Conservation (phyloP, 2,329 filamentous ascomycete genomes). For the Ophiocordyceps australis region DNA sequence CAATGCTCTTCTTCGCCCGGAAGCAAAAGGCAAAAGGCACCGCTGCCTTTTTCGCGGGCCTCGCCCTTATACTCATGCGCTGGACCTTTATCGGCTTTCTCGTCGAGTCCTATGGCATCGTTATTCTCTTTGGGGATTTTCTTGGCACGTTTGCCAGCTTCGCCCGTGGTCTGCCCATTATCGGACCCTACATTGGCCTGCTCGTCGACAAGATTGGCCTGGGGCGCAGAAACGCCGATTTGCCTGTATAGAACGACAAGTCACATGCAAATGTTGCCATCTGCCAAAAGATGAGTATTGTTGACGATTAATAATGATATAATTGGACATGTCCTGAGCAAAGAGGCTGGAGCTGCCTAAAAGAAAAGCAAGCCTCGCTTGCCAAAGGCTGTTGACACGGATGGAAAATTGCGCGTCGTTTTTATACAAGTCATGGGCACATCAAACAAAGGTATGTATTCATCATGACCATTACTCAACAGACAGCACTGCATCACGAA, state of each 20-base stretch:
- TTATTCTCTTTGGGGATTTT: constrained; percentile 91
- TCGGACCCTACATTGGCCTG: constrained; percentile 71
- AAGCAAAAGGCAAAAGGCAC: constrained; percentile 87
- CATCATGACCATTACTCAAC: too few species aligned
- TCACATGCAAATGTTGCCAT: too few species aligned
- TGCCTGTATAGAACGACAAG: constrained; percentile 47
- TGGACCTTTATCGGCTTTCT: constrained; percentile 88
- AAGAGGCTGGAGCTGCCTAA: too few species aligned
- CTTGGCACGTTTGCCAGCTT: constrained; percentile 83
- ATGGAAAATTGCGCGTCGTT: too few species aligned
- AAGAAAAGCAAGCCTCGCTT: too few species aligned
- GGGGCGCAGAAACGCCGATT: constrained; percentile 53
- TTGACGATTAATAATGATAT: too few species aligned
- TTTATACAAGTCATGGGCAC: too few species aligned
- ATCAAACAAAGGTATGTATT: too few species aligned
- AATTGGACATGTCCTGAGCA: too few species aligned
- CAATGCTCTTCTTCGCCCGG: constrained; percentile 83
- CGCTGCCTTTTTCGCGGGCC: constrained; percentile 67
- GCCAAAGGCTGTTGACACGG: too few species aligned
- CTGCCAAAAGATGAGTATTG: too few species aligned
- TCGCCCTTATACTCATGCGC: constrained; percentile 68
- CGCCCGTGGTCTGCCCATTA: constrained; percentile 63
- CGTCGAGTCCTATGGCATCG: constrained; percentile 82
- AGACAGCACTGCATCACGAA: too few species aligned
- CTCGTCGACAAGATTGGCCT: constrained; percentile 53